Percentiles rank a stretch among this genome's conserved stretches.
These are phyloP conservation scores for Gracilaria gracilis DNA, from an alignment of 23 red algal genomes.

Conservation along the genomic window DNA sequence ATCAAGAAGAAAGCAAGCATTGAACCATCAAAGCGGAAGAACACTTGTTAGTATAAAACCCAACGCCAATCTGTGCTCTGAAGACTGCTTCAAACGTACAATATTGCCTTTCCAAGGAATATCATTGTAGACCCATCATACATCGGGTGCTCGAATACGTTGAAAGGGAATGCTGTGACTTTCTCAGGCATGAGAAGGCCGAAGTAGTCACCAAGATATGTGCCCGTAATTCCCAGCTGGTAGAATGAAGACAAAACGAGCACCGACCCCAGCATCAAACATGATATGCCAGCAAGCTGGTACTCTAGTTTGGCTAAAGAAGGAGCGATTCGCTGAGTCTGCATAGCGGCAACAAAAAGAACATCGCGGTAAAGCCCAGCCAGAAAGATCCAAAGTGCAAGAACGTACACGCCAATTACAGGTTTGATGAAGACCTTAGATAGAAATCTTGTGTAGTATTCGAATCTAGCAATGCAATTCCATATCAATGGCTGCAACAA, in stretches of 20 bases:
- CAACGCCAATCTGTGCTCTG: no score
- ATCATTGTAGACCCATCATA: slow-evolving; percentile 93
- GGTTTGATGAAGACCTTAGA: slow-evolving; percentile 68
- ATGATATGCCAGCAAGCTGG: slow-evolving; percentile 9
- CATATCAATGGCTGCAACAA: slow-evolving; percentile 85
- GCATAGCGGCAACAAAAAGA: slow-evolving; percentile 81
- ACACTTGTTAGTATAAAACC: no score
- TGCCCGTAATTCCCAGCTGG: slow-evolving; percentile 87
- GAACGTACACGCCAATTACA: slow-evolving; percentile 65
- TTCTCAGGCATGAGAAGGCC: slow-evolving; percentile 85
- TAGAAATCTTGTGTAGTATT: slow-evolving; percentile 79
- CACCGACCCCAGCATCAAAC: slow-evolving; percentile 42
- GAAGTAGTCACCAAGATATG: slow-evolving; percentile 98
- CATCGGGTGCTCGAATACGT: slow-evolving; percentile 83
- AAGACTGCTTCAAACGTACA: slow-evolving; percentile 47
- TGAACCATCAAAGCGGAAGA: neutral
- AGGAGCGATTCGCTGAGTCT: slow-evolving; percentile 26
- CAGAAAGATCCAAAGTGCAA: slow-evolving; percentile 90
- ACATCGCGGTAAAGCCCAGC: slow-evolving; percentile 87
- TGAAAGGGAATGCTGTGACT: slow-evolving; percentile 93
- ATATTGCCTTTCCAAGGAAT: slow-evolving; percentile 81
- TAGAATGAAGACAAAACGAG: slow-evolving; percentile 78
- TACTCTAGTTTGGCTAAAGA: slow-evolving; percentile 8
- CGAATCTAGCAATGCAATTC: slow-evolving; percentile 85
- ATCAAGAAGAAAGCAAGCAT: neutral